These are phyloP conservation scores for Striga asiatica DNA, from an alignment of 257 asterid genomes.

Conservation along the genomic window DNA sequence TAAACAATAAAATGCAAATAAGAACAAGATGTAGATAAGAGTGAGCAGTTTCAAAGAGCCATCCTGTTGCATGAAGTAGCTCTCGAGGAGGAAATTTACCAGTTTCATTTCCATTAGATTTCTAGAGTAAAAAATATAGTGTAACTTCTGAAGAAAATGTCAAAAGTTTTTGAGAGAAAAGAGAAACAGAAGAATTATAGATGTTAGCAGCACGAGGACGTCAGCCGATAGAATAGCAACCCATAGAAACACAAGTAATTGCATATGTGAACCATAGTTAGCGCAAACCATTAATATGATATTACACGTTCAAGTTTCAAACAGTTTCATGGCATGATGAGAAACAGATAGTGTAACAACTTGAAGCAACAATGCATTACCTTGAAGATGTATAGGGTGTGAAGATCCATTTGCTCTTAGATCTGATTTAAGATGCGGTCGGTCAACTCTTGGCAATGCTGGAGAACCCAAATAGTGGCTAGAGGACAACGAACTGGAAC, in stretches of 20 bases:
- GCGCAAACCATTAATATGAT: too few species aligned
- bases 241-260: neutral
- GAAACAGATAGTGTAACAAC: neutral
- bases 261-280: slow-evolving; percentile 5
- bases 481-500: slow-evolving; percentile 39
- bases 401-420: slow-evolving; percentile 59
- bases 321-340: neutral
- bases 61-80: neutral
- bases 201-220: neutral
- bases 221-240: slow-evolving; percentile 7
- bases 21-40: slow-evolving; percentile 13
- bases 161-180: too few species aligned
- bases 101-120: neutral
- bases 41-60: neutral
- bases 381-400: slow-evolving; percentile 51
- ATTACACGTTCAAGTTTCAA: too few species aligned
- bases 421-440: slow-evolving; percentile 53
- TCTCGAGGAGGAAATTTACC: slow-evolving; percentile 3
- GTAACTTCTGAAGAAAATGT: neutral
- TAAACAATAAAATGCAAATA: slow-evolving; percentile 1
- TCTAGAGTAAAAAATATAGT: neutral
- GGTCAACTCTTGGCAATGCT: slow-evolving; percentile 49
- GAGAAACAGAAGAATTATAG: too few species aligned
- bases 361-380: slow-evolving; percentile 26
- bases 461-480: slow-evolving; percentile 46